Conservation (phyloP, 805 yeast genomes). For the Yamadazyma ubonensis region DNA sequence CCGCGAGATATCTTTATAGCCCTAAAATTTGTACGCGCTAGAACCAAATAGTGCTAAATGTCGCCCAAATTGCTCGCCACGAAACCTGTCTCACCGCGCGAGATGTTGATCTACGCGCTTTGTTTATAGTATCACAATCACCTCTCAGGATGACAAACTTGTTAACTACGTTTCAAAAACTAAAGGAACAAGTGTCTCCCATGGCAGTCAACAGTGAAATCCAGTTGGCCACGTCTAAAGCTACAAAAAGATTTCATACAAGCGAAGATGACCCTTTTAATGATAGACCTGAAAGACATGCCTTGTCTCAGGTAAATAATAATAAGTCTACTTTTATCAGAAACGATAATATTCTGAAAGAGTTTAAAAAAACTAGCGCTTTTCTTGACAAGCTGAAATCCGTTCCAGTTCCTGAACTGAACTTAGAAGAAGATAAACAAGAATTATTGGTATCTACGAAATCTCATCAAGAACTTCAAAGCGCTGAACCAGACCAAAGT, state of each 20-base stretch:
- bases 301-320: neutral
- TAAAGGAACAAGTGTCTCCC: slow-evolving; percentile 11
- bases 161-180: slow-evolving; percentile 13
- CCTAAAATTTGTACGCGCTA: too few species aligned
- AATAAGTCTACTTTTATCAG: slow-evolving; percentile 16
- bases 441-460: too few species aligned
- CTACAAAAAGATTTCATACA: slow-evolving; percentile 6
- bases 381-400: too few species aligned
- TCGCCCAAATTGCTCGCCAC: neutral
- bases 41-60: too few species aligned
- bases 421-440: too few species aligned
- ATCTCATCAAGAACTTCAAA: too few species aligned
- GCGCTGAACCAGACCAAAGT: neutral
- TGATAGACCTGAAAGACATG: slow-evolving; percentile 8
- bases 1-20: too few species aligned
- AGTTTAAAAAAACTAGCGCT: slow-evolving; percentile 4
- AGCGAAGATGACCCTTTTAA: slow-evolving; percentile 22
- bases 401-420: too few species aligned
- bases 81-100: neutral
- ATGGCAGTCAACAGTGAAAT: slow-evolving; percentile 1
- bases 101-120: slow-evolving; percentile 4
- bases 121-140: neutral
- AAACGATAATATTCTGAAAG: slow-evolving; percentile 16
- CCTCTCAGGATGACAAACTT: slow-evolving; percentile 12
- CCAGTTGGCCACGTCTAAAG: slow-evolving; percentile 8